Percentiles rank a stretch among this genome's conserved stretches.
Conservation (phyloP, 2,329 filamentous ascomycete genomes). For the Botrytis fabae region DNA sequence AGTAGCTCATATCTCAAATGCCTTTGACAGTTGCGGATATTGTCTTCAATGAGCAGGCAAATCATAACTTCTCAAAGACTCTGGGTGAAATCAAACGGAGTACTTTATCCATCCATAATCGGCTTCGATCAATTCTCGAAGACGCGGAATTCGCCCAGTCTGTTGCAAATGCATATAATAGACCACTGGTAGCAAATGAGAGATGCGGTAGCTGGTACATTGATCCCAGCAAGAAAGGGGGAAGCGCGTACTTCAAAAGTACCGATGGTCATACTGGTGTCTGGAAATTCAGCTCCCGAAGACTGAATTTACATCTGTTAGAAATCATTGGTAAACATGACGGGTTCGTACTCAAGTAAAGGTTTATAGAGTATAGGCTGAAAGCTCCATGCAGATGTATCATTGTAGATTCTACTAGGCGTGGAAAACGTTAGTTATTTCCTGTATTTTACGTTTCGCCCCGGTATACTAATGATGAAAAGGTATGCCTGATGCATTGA, state of each 20-base stretch:
- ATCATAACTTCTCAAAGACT: slow-evolving; percentile 66
- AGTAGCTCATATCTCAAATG: slow-evolving; percentile 29
- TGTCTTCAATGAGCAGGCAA: slow-evolving; percentile 49
- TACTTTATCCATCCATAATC: slow-evolving; percentile 77
- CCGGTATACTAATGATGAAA: slow-evolving; percentile 28
- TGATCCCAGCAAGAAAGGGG: slow-evolving; percentile 59
- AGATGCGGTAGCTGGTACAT: slow-evolving; percentile 97
- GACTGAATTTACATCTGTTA: slow-evolving; percentile 82
- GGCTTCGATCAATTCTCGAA: slow-evolving; percentile 72
- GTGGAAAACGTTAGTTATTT: slow-evolving; percentile 70
- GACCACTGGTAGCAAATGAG: slow-evolving; percentile 88
- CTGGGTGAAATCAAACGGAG: slow-evolving; percentile 73
- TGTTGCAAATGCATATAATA: slow-evolving; percentile 54
- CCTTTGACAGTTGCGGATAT: slow-evolving; percentile 48
- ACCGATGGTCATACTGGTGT: slow-evolving; percentile 91
- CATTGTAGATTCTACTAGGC: slow-evolving; percentile 87
- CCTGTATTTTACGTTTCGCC: not conserved
- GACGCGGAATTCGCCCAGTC: slow-evolving; percentile 74
- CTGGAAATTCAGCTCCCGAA: slow-evolving; percentile 84
- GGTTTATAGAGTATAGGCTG: not conserved
- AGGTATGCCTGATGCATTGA: slow-evolving; percentile 91
- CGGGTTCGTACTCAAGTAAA: slow-evolving; percentile 55
- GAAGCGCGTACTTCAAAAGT: slow-evolving; percentile 93
- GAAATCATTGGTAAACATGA: slow-evolving; percentile 64
- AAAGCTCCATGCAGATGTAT: slow-evolving; percentile 56